These are phyloP conservation scores for Aspergillus ostianus DNA, from an alignment of 495 filamentous ascomycete genomes.

Conservation along the genomic window DNA sequence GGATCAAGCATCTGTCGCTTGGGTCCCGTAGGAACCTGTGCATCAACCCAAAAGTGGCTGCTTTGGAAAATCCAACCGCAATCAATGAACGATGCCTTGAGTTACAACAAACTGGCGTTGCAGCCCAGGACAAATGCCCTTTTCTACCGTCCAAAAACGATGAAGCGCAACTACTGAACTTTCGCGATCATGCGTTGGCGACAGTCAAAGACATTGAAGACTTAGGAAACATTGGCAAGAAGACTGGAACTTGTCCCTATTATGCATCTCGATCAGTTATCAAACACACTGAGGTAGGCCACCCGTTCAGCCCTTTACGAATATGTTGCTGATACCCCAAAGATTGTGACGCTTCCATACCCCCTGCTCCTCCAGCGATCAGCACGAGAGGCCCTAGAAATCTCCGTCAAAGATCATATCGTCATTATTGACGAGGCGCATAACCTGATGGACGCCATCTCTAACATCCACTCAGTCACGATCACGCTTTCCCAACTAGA, in stretches of 20 bases:
- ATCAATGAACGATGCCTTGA: slow-evolving; percentile 97
- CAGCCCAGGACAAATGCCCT: slow-evolving; percentile 67
- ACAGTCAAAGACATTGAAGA: slow-evolving; percentile 93
- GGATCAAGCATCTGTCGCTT: slow-evolving; percentile 79
- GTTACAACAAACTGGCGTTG: slow-evolving; percentile 71
- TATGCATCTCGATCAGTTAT: slow-evolving; percentile 86
- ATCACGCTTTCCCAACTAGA: slow-evolving; percentile 71
- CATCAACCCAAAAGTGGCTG: slow-evolving; percentile 79
- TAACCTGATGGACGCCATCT: slow-evolving; percentile 94
- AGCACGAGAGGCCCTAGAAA: slow-evolving; percentile 80
- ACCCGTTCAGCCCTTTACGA: background rate
- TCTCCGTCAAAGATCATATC: slow-evolving; percentile 83
- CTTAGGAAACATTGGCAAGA: slow-evolving; percentile 71
- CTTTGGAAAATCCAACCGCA: slow-evolving; percentile 68
- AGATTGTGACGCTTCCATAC: slow-evolving; percentile 94
- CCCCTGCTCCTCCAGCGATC: slow-evolving; percentile 85
- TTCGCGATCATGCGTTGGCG: slow-evolving; percentile 85
- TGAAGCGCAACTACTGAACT: slow-evolving; percentile 67
- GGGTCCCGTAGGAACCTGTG: slow-evolving; percentile 92
- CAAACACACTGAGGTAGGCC: slow-evolving; percentile 68
- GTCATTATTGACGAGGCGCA: slow-evolving; percentile 97
- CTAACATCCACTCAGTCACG: slow-evolving; percentile 78
- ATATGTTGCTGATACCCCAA: slow-evolving; percentile 18
- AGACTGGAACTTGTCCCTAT: slow-evolving; percentile 86
- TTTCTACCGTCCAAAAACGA: slow-evolving; percentile 79